Base-by-base conservation (phyloP, 306 rosid genomes). In the Quercus rubra region DNA sequence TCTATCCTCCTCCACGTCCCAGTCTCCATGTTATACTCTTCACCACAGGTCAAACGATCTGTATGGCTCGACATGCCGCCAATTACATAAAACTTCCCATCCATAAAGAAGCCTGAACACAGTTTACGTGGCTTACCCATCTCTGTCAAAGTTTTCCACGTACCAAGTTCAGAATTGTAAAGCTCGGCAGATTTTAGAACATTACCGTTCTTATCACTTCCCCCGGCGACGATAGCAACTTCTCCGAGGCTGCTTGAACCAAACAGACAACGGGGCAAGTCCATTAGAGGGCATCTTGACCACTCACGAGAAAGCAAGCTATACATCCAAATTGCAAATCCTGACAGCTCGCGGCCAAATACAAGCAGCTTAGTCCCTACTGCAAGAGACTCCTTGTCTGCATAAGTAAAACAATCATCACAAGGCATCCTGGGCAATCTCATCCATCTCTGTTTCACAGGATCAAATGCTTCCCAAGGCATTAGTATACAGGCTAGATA, bases 311-410 rank as follows among this genome's bases (percentile, higher is more conserved):
- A 35, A 23, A 83, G 46, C 71, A 74, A 78, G 61, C 73, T 78
- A 23, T 85, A 81, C 83, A 55, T 85, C 88, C 88, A 85, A 28
- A 78, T 78, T 5, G 75, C 83, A 74, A 78, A 70, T 25, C 77
- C 83, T 1, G 58, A 30, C 51, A 85, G 21, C 73, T 85, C 88
- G 14, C 83, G 80, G 23, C 85, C 88, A 64, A 85, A 81, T 14
- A 81, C 85, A 68, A 85, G 76, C 21, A 85, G 41, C 33, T 85
- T 74, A 3, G 55, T 81, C 27, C 85, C 88, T 10, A 85, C 85
- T 1, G 85, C 88, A 59, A 85, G 78, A 10, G 88, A 85, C 67
- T 85, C 88, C 84, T 81, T 85, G 80, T 85, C 88, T 0, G 88
- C 80, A 27, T 62, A 70, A 33, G 28, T 55, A 56, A 85, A 85